Evolutionary conservation across 441 rosid species (phyloP), one percentile per base, ranked within the genome.

Genomic region (Metrosideros polymorpha): DNA sequence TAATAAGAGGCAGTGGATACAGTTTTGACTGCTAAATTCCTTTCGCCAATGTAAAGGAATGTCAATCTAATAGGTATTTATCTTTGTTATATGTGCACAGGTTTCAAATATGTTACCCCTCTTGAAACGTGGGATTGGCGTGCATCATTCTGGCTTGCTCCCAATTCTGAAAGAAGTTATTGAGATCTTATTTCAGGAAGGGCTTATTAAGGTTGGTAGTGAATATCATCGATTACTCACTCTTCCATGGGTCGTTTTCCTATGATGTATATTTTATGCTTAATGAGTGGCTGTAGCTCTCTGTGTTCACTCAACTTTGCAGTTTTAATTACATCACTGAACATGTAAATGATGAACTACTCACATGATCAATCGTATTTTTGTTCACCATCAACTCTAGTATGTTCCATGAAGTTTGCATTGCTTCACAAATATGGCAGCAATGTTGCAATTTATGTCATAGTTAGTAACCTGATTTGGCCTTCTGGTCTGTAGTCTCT

Each of bases 71-170:
- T 50, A 32, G 50, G 27, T 47, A 15, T 39, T 82, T 86, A 47
- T 18, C 52, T 18, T 22, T 83, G 52, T 25, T 86, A 45, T 87
- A 27, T 61, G 89, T 82, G 84, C 53, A 49, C 92, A 97, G 99
- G 99, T 98, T 85, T 92, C 98, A 87, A 96, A 95, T 91, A 95
- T 98, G 91, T 92, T 98, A 87, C 99, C 99, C 57, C 97, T 98
- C 89, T 90, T 98, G 92, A 98, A 95, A 93, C 96, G 99, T 43
- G 99, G 99, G 84, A 96, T 98, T 85, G 99, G 99, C 1, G 99
- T 98, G 90, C 99, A 98, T 90, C 99, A 98, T 92, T 98, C 99
- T 88, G 99, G 99, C 45, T 91, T 98, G 95, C 99, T 98, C 90
- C 99, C 99, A 52, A 96, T 96, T 88, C 91, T 98, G 89, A 98